Evolutionary conservation across 495 filamentous ascomycete species (phyloP), one percentile per base, ranked within the genome.

Genomic region (Neurospora discreta): DNA sequence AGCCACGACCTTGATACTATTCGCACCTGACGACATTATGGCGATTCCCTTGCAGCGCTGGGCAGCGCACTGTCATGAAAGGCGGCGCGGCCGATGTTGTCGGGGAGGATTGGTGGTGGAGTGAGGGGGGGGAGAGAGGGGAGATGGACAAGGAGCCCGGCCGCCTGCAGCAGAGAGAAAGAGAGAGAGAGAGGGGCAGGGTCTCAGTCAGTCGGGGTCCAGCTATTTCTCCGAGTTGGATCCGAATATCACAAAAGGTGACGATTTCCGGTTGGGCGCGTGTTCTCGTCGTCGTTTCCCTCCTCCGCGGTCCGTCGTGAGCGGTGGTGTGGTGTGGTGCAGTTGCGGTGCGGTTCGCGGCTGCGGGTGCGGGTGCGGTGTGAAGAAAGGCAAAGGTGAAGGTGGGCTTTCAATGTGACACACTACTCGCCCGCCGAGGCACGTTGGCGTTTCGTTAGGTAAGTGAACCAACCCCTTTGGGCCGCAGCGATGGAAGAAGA

Each of bases 1-100:
- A 83, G 94, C 95, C 81, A 99, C 94, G 78, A 99, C 95, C 84
- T 87, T 87, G 84, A 88, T 88, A 74, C 84, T 88, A 79, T 87
- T 88, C 78, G 82, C 82, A 78, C 81, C 80, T 52, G 44, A 52
- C 60, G 84, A 82, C 84, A 86, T 86, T 76, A 72, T 80, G 82
- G 75, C 75, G 74, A 73, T 77, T 75, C 76, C 75, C 74, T 79
- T 75, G 73, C 71, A 69, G 80, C 77, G 76, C 78, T 71, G 78
- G 81, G 80, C 74, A 80, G 75, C 77, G 75, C 77, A 78, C 71
- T 75, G 42, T 80, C 79, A 79, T 78, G 74, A 78, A 77, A 76
- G 71, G 46, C 46, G 46, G 46, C 46, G 46, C 46, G 46, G 46
- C 46, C 46, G 46, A 26, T 58, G 52, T 58, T 52, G 69, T 40